phyloP scores from a whole-genome alignment of 768 basidiomycete genomes.

The Leccinum ochraceum region DNA sequence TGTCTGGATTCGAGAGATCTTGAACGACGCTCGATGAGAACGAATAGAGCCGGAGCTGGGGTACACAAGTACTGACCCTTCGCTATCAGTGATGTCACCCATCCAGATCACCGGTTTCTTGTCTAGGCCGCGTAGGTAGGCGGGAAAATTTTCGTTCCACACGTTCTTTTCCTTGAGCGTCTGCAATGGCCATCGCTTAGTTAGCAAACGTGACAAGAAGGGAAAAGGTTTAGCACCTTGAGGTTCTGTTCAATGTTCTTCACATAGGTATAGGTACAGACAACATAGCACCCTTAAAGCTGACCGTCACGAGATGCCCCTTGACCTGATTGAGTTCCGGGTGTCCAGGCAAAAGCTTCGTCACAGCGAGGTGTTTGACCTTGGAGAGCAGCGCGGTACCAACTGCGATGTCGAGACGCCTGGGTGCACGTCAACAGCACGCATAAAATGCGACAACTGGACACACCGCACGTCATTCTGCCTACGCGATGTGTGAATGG shows the following conservation, averaged over 20 bases:
- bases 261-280: constrained; percentile 69
- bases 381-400: constrained; percentile 85
- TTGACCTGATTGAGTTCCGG: constrained; percentile 63
- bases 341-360: constrained; percentile 68
- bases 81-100: constrained; percentile 81
- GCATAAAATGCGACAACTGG: background rate
- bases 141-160: constrained; percentile 57
- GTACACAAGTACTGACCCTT: constrained; percentile 44
- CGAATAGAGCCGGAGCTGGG: background rate
- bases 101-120: constrained; percentile 74
- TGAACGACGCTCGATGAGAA: background rate
- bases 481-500: too few species aligned
- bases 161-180: constrained; percentile 72
- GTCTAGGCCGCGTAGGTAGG: constrained; percentile 71
- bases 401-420: constrained; percentile 43
- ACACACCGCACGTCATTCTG: constrained; percentile 78
- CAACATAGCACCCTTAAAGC: constrained; percentile 67
- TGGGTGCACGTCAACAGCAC: background rate
- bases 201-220: constrained; percentile 1
- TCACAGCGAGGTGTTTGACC: constrained; percentile 63
- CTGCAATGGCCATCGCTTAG: constrained; percentile 37
- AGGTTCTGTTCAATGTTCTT: constrained; percentile 78
- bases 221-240: constrained; percentile 49
- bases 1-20: constrained; percentile 66
- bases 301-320: constrained; percentile 64